Evolutionary conservation across 140 eudicot genomes (phyloP).

Genomic region (Erigeron philadelphicus): DNA sequence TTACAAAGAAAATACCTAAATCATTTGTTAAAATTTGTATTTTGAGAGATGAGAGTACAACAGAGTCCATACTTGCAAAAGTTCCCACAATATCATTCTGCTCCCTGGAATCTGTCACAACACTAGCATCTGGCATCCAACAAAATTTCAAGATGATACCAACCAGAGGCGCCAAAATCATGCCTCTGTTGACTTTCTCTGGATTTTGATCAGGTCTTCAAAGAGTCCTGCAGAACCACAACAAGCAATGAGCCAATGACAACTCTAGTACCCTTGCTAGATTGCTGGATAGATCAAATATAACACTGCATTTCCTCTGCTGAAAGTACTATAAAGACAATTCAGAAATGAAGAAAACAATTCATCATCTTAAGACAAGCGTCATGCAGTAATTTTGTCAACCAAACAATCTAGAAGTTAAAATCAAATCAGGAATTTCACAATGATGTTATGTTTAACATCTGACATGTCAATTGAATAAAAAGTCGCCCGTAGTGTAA

Average conservation of each 20-base stretch:
- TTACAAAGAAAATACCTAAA: too few relatives aligned
- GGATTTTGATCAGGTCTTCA: conserved; percentile 73
- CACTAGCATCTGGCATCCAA: conserved; percentile 73
- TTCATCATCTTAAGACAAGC: conserved; percentile 71
- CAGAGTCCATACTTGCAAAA: conserved; percentile 90
- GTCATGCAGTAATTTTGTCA: conserved; percentile 64
- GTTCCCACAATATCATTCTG: conserved; percentile 62
- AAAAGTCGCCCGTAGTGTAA: too few relatives aligned
- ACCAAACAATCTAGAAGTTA: conserved; percentile 15
- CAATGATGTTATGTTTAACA: neutral
- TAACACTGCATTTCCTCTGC: conserved; percentile 78
- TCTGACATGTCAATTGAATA: too few relatives aligned
- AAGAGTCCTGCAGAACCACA: conserved; percentile 48
- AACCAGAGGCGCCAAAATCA: conserved; percentile 91
- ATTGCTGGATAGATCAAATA: conserved; percentile 92
- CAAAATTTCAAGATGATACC: conserved; percentile 82
- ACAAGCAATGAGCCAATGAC: neutral
- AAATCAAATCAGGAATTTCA: neutral
- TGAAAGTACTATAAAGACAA: conserved; percentile 80
- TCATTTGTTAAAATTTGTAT: too few relatives aligned
- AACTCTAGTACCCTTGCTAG: conserved; percentile 90
- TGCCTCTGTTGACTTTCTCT: conserved; percentile 84
- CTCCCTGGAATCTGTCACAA: conserved; percentile 28
- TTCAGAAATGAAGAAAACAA: conserved; percentile 77
- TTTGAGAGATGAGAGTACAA: too few relatives aligned